Percentiles rank a stretch among this genome's conserved stretches.
phyloP scores from a whole-genome alignment of 306 rosid genomes.

The Chamaecrista fasciculata region DNA sequence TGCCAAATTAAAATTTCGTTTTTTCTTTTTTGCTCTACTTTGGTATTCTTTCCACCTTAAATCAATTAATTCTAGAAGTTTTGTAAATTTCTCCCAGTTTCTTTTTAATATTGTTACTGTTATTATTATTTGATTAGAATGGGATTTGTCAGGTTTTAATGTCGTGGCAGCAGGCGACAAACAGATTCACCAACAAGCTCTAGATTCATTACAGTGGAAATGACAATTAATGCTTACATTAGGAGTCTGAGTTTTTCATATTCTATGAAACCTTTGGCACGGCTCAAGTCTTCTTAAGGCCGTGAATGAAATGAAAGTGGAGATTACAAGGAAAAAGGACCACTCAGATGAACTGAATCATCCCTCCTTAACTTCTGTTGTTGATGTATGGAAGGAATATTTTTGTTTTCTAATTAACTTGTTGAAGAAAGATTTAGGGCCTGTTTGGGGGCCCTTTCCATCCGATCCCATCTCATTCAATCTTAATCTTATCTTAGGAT shows the following conservation, averaged over 20 bases:
- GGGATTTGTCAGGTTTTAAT: constrained; percentile 60
- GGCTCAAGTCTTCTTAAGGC: constrained; percentile 14
- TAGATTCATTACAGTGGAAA: constrained; percentile 66
- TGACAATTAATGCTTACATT: constrained; percentile 24
- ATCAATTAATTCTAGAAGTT: background rate
- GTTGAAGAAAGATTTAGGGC: constrained; percentile 11
- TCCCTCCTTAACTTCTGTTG: background rate
- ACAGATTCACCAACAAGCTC: constrained; percentile 67
- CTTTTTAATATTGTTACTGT: background rate
- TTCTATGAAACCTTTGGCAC: constrained; percentile 11
- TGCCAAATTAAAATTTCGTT: background rate
- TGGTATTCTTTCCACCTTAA: constrained; percentile 13
- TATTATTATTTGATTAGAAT: constrained; percentile 3
- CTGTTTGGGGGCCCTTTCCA: no score
- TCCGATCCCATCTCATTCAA: no score
- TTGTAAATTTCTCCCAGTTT: background rate
- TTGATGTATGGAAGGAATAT: background rate
- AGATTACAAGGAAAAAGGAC: background rate
- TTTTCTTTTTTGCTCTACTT: background rate
- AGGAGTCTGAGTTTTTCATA: background rate
- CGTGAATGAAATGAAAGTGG: background rate
- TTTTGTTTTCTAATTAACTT: constrained; percentile 10
- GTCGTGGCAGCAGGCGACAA: constrained; percentile 90
- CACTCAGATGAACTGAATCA: background rate
- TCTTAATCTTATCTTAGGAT: no score